Base-by-base conservation (phyloP, 345 rosid genomes). In the Aethionema arabicum region DNA sequence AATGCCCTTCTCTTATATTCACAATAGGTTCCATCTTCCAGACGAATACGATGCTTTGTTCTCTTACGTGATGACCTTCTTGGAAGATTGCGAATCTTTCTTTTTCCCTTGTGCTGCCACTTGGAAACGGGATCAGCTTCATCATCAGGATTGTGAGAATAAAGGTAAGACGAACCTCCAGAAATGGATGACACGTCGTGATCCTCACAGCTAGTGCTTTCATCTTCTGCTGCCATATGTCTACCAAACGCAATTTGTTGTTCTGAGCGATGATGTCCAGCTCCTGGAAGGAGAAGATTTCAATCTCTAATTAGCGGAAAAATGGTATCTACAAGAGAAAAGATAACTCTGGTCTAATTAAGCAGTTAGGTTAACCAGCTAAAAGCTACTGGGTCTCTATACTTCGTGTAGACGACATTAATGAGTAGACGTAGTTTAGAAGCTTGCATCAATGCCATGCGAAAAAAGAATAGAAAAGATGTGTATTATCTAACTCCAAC, bases 71-170 rank as follows among this genome's bases (percentile, higher is more conserved):
- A 55, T 59, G 83, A 70, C 72, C 78, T 72, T 66, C 80, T 85
- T 40, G 81, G 66, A 61, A 90, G 79, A 70, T 82, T 78, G 4
- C 99, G 83, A 33, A 76, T 71, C 58, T 88, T 90, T 74, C 97
- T 83, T 77, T 90, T 95, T 62, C 99, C 85, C 82, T 85, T 95
- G 51, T 76, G 74, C 69, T 80, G 90, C 99, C 99, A 95, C 63
- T 83, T 88, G 76, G 96, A 88, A 69, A 86, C 93, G 9, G 63
- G 52, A 9, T 59, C 66, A 41, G 89, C 73, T 71, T 77, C 91
- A 56, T 77, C 74, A 70, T 65, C 74, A 56, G 76, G 80, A 46
- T 79, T 77, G 32, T 65, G 83, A 32, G 76, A 76, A 77, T 80
- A 78, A 43, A 78, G 70, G 66, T 73, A 74, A 74, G 77, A 61